Conservation (phyloP, 371 early-diverging fungal species). For the Rhizopus stolonifer region DNA sequence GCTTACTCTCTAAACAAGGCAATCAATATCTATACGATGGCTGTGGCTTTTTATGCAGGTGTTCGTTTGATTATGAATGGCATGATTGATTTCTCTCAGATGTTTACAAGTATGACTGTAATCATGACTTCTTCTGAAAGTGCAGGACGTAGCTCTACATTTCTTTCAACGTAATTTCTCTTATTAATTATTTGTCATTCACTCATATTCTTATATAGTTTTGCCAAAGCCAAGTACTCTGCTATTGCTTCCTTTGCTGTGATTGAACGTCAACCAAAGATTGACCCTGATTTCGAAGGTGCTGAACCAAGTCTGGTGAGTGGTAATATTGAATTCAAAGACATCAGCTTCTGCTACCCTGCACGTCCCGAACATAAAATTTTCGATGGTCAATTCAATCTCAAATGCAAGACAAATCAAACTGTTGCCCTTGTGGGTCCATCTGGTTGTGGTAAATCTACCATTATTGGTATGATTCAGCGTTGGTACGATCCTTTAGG, state of each 20-base stretch:
- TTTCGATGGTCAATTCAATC: slow-evolving; percentile 70
- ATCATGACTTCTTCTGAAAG: slow-evolving; percentile 71
- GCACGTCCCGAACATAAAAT: slow-evolving; percentile 73
- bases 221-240: slow-evolving; percentile 78
- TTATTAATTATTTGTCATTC: too few species aligned
- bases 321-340: slow-evolving; percentile 55
- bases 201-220: too few species aligned
- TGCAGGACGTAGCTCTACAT: slow-evolving; percentile 55
- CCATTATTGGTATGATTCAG: slow-evolving; percentile 78
- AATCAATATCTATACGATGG: slow-evolving; percentile 56
- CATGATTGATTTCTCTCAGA: slow-evolving; percentile 23
- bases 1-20: slow-evolving; percentile 66
- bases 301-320: slow-evolving; percentile 38
- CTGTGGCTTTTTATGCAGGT: slow-evolving; percentile 57
- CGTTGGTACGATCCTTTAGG: slow-evolving; percentile 78
- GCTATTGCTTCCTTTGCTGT: slow-evolving; percentile 73
- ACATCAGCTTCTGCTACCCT: slow-evolving; percentile 83
- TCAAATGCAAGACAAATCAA: slow-evolving; percentile 71
- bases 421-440: slow-evolving; percentile 86
- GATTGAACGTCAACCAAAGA: slow-evolving; percentile 68
- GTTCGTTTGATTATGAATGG: slow-evolving; percentile 36
- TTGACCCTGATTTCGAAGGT: slow-evolving; percentile 68
- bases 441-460: slow-evolving; percentile 86
- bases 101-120: slow-evolving; percentile 65
- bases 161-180: slow-evolving; percentile 39